Evolutionary conservation across 768 basidiomycete genomes (phyloP).

Genomic region (Xanthoconium purpureum): DNA sequence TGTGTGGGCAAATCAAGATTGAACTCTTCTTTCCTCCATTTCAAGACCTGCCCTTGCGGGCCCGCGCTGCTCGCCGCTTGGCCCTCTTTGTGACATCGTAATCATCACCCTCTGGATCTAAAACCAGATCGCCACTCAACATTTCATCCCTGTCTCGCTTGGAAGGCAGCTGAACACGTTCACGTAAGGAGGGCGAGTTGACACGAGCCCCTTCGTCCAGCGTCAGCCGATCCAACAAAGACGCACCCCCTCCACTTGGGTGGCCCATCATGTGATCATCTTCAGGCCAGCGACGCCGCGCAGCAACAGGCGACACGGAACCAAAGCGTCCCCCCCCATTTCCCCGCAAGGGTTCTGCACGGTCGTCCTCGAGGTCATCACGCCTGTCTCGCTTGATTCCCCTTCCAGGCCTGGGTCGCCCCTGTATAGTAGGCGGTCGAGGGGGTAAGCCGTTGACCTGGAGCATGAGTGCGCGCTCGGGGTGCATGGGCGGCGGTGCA

Average conservation of each 20-base stretch:
- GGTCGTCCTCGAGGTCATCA: conserved; percentile 20
- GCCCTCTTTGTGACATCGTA: conserved; percentile 22
- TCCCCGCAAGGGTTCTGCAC: conserved; percentile 21
- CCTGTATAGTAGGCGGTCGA: conserved; percentile 19
- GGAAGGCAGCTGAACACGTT: conserved; percentile 37
- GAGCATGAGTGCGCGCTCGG: conserved; percentile 30
- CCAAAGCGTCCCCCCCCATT: neutral
- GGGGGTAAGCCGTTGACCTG: conserved; percentile 30
- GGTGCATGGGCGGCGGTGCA: conserved; percentile 25
- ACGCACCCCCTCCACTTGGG: conserved; percentile 25
- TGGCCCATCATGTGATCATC: conserved; percentile 1
- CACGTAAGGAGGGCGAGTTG: conserved; percentile 31
- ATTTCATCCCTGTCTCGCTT: conserved; percentile 34
- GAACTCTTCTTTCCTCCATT: neutral
- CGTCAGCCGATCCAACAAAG: conserved; percentile 39
- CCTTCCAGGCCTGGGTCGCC: conserved; percentile 14
- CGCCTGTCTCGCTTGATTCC: conserved; percentile 18
- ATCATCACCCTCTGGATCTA: conserved; percentile 21
- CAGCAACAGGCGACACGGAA: conserved; percentile 14
- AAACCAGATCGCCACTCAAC: conserved; percentile 9
- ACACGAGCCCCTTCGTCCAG: conserved; percentile 18
- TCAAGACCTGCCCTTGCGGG: conserved; percentile 22
- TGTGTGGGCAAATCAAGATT: neutral
- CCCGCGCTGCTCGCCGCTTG: conserved; percentile 20
- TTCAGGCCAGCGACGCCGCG: conserved; percentile 18